Percentiles rank a stretch among this genome's conserved stretches.
Conservation (phyloP, 2,329 filamentous ascomycete genomes). For the Aspergillus puulaauensis region DNA sequence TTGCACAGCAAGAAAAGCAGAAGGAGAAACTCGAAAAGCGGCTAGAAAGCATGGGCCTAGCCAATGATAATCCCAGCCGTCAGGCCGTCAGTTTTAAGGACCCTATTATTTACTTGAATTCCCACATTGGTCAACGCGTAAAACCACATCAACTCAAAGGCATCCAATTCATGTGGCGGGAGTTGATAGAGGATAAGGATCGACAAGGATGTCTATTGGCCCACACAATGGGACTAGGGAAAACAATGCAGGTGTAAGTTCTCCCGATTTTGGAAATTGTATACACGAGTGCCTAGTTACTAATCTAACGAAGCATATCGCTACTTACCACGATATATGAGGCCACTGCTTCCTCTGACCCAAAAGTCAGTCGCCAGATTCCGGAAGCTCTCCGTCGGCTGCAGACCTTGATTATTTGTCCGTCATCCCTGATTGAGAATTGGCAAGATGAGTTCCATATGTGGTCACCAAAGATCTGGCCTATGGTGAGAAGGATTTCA, state of each 20-base stretch:
- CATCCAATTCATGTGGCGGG: constrained; percentile 85
- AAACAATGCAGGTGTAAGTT: constrained; percentile 78
- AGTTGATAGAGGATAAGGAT: constrained; percentile 64
- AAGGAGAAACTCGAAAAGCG: constrained; percentile 33
- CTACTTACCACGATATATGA: constrained; percentile 73
- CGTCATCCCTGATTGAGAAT: constrained; percentile 72
- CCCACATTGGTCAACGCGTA: constrained; percentile 63
- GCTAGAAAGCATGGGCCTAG: constrained; percentile 31
- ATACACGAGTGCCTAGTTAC: background rate
- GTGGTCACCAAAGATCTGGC: constrained; percentile 61
- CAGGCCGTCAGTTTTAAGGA: constrained; percentile 47
- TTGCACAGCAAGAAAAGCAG: constrained; percentile 56
- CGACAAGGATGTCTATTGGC: constrained; percentile 77
- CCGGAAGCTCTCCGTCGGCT: constrained; percentile 63
- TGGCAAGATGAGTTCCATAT: constrained; percentile 75
- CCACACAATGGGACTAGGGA: constrained; percentile 89
- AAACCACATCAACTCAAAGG: constrained; percentile 80
- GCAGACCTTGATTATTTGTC: constrained; percentile 72
- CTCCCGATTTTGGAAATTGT: background rate
- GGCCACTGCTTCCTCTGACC: constrained; percentile 60
- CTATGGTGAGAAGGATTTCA: constrained; percentile 60
- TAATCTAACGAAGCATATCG: constrained; percentile 56
- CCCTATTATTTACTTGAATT: constrained; percentile 55
- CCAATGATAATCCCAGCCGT: constrained; percentile 44
- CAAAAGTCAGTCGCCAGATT: constrained; percentile 62